Conservation (phyloP, 2,329 filamentous ascomycete species). For the Paecilomyces sp. region DNA sequence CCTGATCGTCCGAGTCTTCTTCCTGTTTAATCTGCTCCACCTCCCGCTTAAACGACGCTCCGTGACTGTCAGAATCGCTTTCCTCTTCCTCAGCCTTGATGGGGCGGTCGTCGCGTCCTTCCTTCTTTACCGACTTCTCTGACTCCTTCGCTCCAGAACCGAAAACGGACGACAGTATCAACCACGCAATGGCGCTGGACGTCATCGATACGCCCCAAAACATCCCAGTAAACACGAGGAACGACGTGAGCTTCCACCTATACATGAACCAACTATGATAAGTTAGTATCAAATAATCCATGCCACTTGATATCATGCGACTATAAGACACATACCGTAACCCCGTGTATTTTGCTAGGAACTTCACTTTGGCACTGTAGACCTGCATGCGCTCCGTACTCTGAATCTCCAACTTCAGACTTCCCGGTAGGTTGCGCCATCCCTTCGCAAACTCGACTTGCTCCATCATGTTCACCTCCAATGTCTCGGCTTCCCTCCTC, state of each 20-base stretch:
- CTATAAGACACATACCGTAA: slow-evolving; percentile 44
- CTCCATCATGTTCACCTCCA: slow-evolving; percentile 69
- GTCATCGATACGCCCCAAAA: slow-evolving; percentile 75
- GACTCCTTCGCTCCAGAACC: slow-evolving; percentile 10
- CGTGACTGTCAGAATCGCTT: slow-evolving; percentile 6
- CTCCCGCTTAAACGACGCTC: slow-evolving; percentile 23
- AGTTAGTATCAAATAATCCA: slow-evolving; percentile 10
- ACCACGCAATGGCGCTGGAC: slow-evolving; percentile 61
- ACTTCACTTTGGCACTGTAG: slow-evolving; percentile 60
- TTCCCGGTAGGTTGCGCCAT: slow-evolving; percentile 45
- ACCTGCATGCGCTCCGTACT: slow-evolving; percentile 65
- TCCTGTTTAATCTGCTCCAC: slow-evolving; percentile 23
- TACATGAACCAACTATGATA: slow-evolving; percentile 70
- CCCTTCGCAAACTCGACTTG: slow-evolving; percentile 57
- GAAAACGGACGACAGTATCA: slow-evolving; percentile 42
- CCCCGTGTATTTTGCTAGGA: slow-evolving; percentile 69
- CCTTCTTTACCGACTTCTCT: slow-evolving; percentile 17
- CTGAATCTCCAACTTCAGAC: slow-evolving; percentile 60
- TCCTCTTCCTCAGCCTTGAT: slow-evolving; percentile 2
- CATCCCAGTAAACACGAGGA: slow-evolving; percentile 57
- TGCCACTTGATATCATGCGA: background rate
- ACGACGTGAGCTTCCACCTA: slow-evolving; percentile 64
- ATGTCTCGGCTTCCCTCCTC: slow-evolving; percentile 53
- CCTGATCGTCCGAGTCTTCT: slow-evolving; percentile 14
- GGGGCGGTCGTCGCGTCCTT: slow-evolving; percentile 6